Evolutionary conservation across 352 stramenopile species (phyloP), one percentile per base, ranked within the genome.

Genomic region (Sclerospora graminicola): DNA sequence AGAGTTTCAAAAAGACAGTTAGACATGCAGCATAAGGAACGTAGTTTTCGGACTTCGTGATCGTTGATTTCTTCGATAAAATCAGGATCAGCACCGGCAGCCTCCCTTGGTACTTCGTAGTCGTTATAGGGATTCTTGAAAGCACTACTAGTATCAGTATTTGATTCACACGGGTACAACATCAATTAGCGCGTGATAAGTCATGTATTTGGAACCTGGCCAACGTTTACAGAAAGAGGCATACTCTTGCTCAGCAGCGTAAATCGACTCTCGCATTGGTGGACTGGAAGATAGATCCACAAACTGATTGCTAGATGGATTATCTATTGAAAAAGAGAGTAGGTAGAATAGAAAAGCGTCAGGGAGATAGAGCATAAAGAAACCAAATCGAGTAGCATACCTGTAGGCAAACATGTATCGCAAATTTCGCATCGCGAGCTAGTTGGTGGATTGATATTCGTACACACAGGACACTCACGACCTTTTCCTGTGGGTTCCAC

Each of bases 1-100:
- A 34, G 5, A 43, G 5, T 41, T 10, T 9, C 16, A 32, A 5
- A 15, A 15, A 35, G 30, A 35, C 13, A 35, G 30, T 16, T 18
- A 13, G 21, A 8, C 14, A 24, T 26, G 36, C 14, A 20, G 1
- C 32, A 39, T 27, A 21, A 14, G 14, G 15, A 37, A 14, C 1
- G 5, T 18, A 18, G 1, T 9, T 18, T 26, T 39, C 26, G 20
- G 19, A 86, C 70, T 67, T 86, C 70, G 30, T 77, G 60, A 48
- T 86, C 74, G 9, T 70, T 82, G 5, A 86, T 82, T 14, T 86
- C 69, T 53, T 86, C 74, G 11, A 75, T 41, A 16, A 60, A 63
- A 37, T 78, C 60, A 13, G 45, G 28, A 18, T 50, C 41, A 15
- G 38, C 42, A 42, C 51, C 41, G 13, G 52, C 40, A 29, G 33